Evolutionary conservation across 23 red algal species (phyloP).

Genomic region (Gracilaria caudata): DNA sequence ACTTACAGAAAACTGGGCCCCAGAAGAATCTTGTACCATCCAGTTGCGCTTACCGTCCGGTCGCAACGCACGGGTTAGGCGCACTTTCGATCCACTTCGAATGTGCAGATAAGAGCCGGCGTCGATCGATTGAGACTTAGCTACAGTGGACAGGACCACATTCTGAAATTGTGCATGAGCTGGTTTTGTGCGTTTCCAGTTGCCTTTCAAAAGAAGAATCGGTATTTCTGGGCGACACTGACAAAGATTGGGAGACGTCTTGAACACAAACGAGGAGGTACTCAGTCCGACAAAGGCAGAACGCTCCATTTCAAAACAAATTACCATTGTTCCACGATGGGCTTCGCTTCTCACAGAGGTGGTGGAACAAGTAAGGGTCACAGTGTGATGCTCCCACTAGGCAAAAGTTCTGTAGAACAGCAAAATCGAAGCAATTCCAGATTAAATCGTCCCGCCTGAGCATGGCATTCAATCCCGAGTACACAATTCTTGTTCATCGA

Average conservation of each 20-base stretch:
- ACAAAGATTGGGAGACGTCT: neutral
- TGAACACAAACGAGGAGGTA: neutral
- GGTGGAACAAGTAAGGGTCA: neutral
- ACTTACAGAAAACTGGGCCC: slow-evolving; percentile 40
- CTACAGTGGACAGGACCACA: neutral
- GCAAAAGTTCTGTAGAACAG: neutral
- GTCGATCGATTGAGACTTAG: slow-evolving; percentile 13
- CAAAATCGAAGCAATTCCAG: neutral
- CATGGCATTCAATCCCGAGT: too few relatives aligned
- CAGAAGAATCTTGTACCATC: slow-evolving; percentile 51
- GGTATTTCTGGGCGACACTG: neutral
- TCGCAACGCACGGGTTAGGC: slow-evolving; percentile 37
- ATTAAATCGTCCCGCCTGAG: neutral
- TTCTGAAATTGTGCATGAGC: neutral
- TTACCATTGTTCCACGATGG: neutral
- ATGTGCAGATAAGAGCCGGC: slow-evolving; percentile 8
- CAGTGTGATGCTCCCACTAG: neutral
- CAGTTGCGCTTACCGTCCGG: slow-evolving; percentile 79
- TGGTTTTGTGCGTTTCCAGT: neutral
- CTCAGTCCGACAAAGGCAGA: neutral
- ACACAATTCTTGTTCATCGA: too few relatives aligned
- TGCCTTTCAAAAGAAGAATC: neutral
- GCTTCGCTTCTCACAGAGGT: neutral
- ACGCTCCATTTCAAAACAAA: neutral
- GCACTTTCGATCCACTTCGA: slow-evolving; percentile 6